Evolutionary conservation across 306 rosid species (phyloP).

Genomic region (Gleditsia sinensis): DNA sequence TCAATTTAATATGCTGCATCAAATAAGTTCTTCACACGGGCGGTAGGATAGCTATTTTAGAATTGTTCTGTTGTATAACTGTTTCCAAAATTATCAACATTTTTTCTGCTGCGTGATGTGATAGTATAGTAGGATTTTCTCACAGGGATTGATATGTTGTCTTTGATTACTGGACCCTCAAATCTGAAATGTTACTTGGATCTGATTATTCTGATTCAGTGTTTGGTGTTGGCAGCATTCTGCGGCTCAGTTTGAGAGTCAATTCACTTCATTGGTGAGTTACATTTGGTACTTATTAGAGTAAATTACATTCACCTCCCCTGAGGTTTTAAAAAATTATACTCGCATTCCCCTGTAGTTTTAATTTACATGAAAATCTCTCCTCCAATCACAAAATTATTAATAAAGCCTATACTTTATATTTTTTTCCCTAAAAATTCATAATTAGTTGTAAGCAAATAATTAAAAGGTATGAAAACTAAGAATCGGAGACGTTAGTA

Average conservation of each 20-base stretch:
- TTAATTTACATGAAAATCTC: no score
- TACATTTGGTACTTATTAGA: not conserved
- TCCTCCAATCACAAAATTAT: no score
- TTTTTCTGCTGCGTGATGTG: not conserved
- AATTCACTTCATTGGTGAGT: slow-evolving; percentile 45
- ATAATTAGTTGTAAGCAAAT: no score
- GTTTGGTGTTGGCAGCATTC: slow-evolving; percentile 29
- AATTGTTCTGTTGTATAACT: not conserved
- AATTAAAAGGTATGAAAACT: no score
- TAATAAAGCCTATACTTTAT: no score
- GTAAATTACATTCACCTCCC: no score
- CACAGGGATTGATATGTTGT: not conserved
- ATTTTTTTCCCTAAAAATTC: no score
- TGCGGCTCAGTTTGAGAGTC: slow-evolving; percentile 33
- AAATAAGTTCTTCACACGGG: not conserved
- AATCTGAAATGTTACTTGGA: not conserved
- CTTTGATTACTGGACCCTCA: not conserved
- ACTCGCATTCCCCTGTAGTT: no score
- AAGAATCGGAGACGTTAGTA: no score
- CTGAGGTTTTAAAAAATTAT: no score
- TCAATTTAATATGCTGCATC: not conserved
- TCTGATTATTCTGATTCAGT: slow-evolving; percentile 18
- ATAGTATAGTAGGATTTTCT: not conserved
- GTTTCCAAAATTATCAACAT: not conserved
- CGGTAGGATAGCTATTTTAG: not conserved